These are phyloP conservation scores for Pugionium dolabratum DNA, from an alignment of 345 rosid genomes.

Conservation along the genomic window DNA sequence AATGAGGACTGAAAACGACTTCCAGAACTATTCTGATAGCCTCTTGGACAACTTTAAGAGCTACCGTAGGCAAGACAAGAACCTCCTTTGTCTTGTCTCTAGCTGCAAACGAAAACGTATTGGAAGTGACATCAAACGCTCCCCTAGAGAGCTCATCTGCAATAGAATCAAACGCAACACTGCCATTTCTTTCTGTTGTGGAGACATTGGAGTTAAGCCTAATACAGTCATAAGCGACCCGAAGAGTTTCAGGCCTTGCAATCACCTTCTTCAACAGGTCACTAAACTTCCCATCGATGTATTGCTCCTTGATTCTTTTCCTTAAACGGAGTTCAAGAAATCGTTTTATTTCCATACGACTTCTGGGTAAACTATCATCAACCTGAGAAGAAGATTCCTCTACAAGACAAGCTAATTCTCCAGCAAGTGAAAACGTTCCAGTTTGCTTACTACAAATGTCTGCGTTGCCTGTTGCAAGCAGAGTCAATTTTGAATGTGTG, in stretches of 20 bases:
- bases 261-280: conserved; percentile 59
- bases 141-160: conserved; percentile 65
- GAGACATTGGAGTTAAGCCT: conserved; percentile 67
- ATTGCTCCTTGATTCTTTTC: conserved; percentile 81
- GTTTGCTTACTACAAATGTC: conserved; percentile 30
- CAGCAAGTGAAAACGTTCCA: conserved; percentile 54
- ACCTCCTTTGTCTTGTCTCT: conserved; percentile 65
- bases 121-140: conserved; percentile 56
- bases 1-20: conserved; percentile 73
- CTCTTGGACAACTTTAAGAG: conserved; percentile 71
- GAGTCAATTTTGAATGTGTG: conserved; percentile 4
- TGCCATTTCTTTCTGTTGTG: conserved; percentile 27
- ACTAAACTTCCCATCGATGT: conserved; percentile 58
- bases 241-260: conserved; percentile 67
- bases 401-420: conserved; percentile 61
- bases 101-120: conserved; percentile 55
- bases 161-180: conserved; percentile 48
- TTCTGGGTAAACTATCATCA: conserved; percentile 49
- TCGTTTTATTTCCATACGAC: conserved; percentile 70
- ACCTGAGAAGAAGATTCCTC: conserved; percentile 55
- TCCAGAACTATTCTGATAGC: conserved; percentile 79
- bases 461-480: conserved; percentile 33
- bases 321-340: conserved; percentile 68
- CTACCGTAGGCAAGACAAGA: conserved; percentile 71
- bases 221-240: conserved; percentile 65